Conservation (phyloP, 768 basidiomycete species). For the Guyanaporus albipodus region DNA sequence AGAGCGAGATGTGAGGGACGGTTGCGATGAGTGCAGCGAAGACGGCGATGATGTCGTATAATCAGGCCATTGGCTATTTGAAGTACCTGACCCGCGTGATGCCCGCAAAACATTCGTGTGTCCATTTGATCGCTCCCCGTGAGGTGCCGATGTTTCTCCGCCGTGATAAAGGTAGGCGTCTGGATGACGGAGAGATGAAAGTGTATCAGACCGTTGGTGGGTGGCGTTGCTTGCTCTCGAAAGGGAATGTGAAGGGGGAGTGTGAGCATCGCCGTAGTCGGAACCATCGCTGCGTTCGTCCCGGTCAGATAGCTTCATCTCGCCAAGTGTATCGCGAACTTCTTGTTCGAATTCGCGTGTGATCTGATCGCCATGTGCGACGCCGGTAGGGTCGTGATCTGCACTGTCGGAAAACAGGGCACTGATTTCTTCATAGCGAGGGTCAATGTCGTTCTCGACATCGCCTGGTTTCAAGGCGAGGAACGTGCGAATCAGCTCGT, state of each 20-base stretch:
- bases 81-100: constrained; percentile 30
- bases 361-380: constrained; percentile 23
- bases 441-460: constrained; percentile 61
- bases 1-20: constrained; percentile 48
- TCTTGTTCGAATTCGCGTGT: constrained; percentile 38
- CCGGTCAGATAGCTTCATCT: constrained; percentile 44
- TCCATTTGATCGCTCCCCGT: constrained; percentile 32
- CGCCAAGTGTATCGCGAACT: constrained; percentile 48
- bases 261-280: constrained; percentile 55
- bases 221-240: constrained; percentile 27
- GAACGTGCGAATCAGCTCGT: constrained; percentile 77
- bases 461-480: constrained; percentile 85
- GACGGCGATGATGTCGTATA: constrained; percentile 41
- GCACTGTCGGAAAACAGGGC: constrained; percentile 40
- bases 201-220: constrained; percentile 49
- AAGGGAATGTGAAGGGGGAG: constrained; percentile 37
- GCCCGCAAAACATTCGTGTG: constrained; percentile 18
- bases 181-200: constrained; percentile 35
- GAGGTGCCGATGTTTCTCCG: constrained; percentile 30
- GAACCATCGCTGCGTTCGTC: constrained; percentile 58
- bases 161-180: constrained; percentile 26
- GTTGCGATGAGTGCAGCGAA: constrained; percentile 49
- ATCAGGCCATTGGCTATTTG: constrained; percentile 28
- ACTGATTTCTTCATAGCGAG: constrained; percentile 56
- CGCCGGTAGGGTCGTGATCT: constrained; percentile 37